phyloP scores from a whole-genome alignment of 768 basidiomycete species.

The Hygrophorus pudorinus region DNA sequence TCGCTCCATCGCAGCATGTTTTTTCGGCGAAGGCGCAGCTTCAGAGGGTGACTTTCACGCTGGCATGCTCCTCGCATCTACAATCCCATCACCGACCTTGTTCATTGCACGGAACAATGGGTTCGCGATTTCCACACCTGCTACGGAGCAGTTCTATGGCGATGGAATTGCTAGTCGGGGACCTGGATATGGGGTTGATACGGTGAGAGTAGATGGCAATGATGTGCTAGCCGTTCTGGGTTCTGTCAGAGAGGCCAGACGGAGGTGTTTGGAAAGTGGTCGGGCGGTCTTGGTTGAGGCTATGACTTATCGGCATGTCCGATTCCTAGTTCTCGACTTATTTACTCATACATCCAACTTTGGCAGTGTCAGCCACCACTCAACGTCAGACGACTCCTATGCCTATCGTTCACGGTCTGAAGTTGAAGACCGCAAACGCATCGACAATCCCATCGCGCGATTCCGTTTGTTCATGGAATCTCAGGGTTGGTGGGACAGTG shows the following conservation, averaged over 20 bases:
- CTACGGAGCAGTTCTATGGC: conserved; percentile 81
- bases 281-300: conserved; percentile 82
- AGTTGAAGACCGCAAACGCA: conserved; percentile 84
- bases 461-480: conserved; percentile 82
- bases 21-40: conserved; percentile 90
- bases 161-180: conserved; percentile 91
- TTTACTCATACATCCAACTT: conserved; percentile 3
- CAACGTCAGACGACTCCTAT: conserved; percentile 92
- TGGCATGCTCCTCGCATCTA: conserved; percentile 72
- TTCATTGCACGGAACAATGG: conserved; percentile 80
- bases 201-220: conserved; percentile 89
- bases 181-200: conserved; percentile 86
- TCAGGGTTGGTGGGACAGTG: conserved; percentile 73
- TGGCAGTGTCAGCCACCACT: conserved; percentile 81
- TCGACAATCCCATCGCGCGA: conserved; percentile 81
- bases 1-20: conserved; percentile 76
- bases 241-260: conserved; percentile 63
- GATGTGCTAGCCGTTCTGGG: conserved; percentile 78
- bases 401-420: conserved; percentile 86
- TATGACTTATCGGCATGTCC: conserved; percentile 74
- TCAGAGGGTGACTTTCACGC: conserved; percentile 92
- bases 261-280: conserved; percentile 63
- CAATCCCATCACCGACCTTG: conserved; percentile 62
- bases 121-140: conserved; percentile 91
- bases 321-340: background rate